Conservation (phyloP, 345 rosid species). For the Lagerstroemia speciosa region DNA sequence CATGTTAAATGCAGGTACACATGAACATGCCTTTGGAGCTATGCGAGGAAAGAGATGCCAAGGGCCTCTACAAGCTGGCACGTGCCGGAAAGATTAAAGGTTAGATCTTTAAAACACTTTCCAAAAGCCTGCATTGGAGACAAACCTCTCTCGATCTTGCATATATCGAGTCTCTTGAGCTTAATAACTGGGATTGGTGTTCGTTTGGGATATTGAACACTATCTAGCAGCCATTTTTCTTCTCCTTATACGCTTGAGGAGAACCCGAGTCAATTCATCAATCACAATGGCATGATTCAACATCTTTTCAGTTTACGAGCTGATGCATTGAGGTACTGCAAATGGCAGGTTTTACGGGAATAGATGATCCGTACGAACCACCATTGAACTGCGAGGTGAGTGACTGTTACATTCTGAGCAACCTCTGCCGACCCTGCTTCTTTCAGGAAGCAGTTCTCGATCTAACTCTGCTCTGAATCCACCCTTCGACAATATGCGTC, state of each 20-base stretch:
- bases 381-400: constrained; percentile 79
- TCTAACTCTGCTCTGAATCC: too few relatives aligned
- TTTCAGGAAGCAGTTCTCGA: background rate
- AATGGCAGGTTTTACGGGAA: constrained; percentile 79
- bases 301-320: background rate
- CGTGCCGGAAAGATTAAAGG: constrained; percentile 93
- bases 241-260: background rate
- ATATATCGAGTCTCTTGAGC: background rate
- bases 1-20: constrained; percentile 46
- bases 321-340: background rate
- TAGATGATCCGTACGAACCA: constrained; percentile 88
- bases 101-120: constrained; percentile 4
- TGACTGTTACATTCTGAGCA: background rate
- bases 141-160: background rate
- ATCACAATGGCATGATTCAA: background rate
- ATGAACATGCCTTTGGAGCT: constrained; percentile 78
- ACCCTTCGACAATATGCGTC: too few relatives aligned
- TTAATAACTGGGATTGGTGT: background rate
- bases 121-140: background rate
- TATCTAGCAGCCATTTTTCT: background rate
- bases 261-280: background rate
- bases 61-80: constrained; percentile 89
- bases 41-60: constrained; percentile 83
- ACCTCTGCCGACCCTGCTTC: background rate
- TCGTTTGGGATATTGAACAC: background rate